Conservation (phyloP, 805 yeast genomes). For the Wickerhamiella bombiphila region DNA sequence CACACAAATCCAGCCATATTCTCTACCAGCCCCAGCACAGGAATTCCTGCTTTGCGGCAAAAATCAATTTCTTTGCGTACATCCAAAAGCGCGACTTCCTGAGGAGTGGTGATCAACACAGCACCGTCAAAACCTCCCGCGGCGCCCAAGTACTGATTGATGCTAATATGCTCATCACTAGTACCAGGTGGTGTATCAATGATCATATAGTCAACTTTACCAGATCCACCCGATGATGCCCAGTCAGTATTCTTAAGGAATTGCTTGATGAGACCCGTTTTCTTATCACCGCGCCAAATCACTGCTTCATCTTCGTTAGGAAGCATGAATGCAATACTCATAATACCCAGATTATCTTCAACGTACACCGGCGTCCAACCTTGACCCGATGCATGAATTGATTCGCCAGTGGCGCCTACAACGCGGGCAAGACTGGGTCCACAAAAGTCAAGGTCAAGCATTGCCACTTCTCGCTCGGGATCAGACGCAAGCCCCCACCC, state of each 20-base stretch:
- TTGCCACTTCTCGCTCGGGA: conserved; percentile 74
- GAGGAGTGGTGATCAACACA: conserved; percentile 88
- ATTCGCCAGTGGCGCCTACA: conserved; percentile 82
- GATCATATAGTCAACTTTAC: conserved; percentile 51
- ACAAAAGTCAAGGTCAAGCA: conserved; percentile 94
- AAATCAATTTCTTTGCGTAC: conserved; percentile 94
- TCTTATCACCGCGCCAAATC: conserved; percentile 96
- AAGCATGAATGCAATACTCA: conserved; percentile 89
- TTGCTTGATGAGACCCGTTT: conserved; percentile 83
- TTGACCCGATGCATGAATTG: conserved; percentile 71
- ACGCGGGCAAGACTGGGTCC: conserved; percentile 94
- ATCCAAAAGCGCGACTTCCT: conserved; percentile 88
- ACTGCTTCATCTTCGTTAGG: conserved; percentile 89
- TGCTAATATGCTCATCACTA: conserved; percentile 88
- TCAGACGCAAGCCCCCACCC: conserved; percentile 83
- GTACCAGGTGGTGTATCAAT: conserved; percentile 99
- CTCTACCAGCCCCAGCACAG: conserved; percentile 79
- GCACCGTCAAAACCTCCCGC: conserved; percentile 95
- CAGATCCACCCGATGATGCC: conserved; percentile 35
- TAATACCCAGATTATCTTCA: conserved; percentile 84
- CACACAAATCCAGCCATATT: conserved; percentile 98
- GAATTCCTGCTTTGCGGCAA: conserved; percentile 80
- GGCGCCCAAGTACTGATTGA: conserved; percentile 72
- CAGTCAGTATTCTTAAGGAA: conserved; percentile 90
- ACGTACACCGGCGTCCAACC: conserved; percentile 98